phyloP scores from a whole-genome alignment of 2,329 filamentous ascomycete species.

The Sclerotinia glacialis region DNA sequence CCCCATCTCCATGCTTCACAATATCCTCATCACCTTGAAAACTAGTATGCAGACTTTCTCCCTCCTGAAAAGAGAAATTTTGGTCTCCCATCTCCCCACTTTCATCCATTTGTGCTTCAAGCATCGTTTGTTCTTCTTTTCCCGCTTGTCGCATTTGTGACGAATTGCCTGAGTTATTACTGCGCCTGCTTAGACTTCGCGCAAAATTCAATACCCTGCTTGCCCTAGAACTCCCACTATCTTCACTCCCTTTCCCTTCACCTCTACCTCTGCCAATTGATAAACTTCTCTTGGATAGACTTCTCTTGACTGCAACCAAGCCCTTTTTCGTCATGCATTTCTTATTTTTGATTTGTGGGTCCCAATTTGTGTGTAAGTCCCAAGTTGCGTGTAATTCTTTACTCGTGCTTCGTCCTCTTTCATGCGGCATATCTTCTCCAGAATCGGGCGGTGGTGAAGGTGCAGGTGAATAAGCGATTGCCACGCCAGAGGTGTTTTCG shows the following conservation, averaged over 20 bases:
- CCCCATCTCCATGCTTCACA: background rate
- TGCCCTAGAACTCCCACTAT: background rate
- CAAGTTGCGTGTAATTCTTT: background rate
- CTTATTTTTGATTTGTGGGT: background rate
- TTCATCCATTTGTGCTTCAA: background rate
- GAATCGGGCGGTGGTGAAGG: background rate
- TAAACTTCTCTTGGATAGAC: background rate
- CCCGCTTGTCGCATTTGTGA: background rate
- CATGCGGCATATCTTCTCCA: background rate
- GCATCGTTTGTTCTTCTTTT: background rate
- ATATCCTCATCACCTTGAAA: conserved; percentile 8
- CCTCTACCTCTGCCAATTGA: background rate
- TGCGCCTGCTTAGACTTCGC: background rate
- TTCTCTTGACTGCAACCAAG: background rate
- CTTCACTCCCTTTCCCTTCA: background rate
- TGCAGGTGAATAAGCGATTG: background rate
- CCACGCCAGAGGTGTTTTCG: background rate
- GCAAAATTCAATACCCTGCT: background rate
- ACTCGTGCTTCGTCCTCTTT: background rate
- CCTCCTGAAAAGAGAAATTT: background rate
- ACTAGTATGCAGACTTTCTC: background rate
- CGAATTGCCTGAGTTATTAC: background rate
- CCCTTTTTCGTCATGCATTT: background rate
- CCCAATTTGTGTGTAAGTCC: background rate
- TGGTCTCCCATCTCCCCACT: background rate